Conservation (phyloP, 495 filamentous ascomycete genomes). For the Venustampulla echinocandica region DNA sequence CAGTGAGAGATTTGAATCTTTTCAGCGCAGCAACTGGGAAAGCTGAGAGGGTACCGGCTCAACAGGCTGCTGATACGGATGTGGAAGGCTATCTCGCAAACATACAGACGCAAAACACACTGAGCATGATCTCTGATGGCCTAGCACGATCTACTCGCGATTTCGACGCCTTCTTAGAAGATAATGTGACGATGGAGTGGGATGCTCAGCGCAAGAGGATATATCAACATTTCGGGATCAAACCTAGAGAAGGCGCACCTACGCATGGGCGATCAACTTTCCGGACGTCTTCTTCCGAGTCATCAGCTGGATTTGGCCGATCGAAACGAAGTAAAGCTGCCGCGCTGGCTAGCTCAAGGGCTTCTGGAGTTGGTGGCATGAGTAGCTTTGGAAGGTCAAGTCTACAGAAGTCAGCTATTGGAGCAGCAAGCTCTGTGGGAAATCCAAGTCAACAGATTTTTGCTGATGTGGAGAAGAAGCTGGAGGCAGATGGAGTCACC, state of each 20-base stretch:
- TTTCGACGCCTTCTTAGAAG: constrained; percentile 87
- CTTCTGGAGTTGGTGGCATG: constrained; percentile 29
- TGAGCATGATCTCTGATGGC: constrained; percentile 84
- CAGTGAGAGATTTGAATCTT: constrained; percentile 65
- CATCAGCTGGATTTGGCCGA: constrained; percentile 40
- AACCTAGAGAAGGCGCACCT: constrained; percentile 42
- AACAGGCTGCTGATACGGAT: constrained; percentile 53
- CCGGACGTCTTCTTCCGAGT: constrained; percentile 39
- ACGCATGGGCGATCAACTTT: constrained; percentile 42
- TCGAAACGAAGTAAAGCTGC: constrained; percentile 39
- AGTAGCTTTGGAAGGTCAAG: constrained; percentile 66
- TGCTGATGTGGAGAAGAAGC: constrained; percentile 54
- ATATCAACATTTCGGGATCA: constrained; percentile 92
- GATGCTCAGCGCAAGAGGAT: constrained; percentile 84
- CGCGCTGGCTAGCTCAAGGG: constrained; percentile 28
- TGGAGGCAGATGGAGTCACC: constrained; percentile 29
- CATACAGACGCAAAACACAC: constrained; percentile 80
- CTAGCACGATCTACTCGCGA: constrained; percentile 77
- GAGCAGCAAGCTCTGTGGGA: constrained; percentile 54
- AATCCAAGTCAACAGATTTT: constrained; percentile 49
- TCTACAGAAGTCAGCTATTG: constrained; percentile 75
- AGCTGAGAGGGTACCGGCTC: constrained; percentile 29
- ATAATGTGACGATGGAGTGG: constrained; percentile 92
- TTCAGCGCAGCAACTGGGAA: constrained; percentile 28
- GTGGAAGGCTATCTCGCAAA: constrained; percentile 74